Conservation (phyloP, 768 basidiomycete species). For the Kondoa malvinella region DNA sequence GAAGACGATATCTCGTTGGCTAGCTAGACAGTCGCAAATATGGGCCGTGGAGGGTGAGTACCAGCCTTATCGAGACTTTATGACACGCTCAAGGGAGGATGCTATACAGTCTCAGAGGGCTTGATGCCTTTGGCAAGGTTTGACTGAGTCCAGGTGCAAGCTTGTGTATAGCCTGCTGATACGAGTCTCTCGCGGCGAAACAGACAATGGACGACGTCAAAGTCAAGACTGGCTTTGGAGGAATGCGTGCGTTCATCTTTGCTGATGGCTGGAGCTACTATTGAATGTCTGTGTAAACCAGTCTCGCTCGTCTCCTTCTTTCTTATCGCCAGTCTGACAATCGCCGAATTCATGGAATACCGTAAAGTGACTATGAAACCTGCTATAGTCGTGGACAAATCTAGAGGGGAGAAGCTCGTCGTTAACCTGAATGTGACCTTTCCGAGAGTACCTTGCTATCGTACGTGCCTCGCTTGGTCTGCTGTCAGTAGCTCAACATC, state of each 20-base stretch:
- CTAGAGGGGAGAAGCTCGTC: conserved; percentile 81
- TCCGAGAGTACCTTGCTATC: conserved; percentile 89
- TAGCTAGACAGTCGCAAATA: too few species aligned
- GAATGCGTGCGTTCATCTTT: conserved; percentile 52
- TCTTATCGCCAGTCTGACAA: conserved; percentile 76
- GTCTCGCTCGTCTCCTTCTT: conserved; percentile 83
- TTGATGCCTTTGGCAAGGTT: conserved; percentile 99
- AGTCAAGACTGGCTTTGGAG: conserved; percentile 63
- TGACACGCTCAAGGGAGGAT: too few species aligned
- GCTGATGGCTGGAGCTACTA: conserved; percentile 6
- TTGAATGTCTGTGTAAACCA: conserved; percentile 31
- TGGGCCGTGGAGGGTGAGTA: background rate
- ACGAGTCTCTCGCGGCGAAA: background rate
- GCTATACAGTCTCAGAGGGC: conserved; percentile 49
- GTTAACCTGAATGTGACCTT: conserved; percentile 86
- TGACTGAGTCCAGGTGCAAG: conserved; percentile 20
- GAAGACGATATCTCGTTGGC: too few species aligned
- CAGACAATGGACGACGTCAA: conserved; percentile 99
- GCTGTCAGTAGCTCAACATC: background rate
- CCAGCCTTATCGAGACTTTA: too few species aligned
- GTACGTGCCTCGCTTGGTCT: conserved; percentile 40
- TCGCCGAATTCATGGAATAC: conserved; percentile 93
- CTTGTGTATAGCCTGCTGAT: background rate
- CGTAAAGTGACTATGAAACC: conserved; percentile 46
- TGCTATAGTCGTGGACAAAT: conserved; percentile 83